Evolutionary conservation across 352 stramenopile genomes (phyloP).

Genomic region (Paralagenidium karlingii): DNA sequence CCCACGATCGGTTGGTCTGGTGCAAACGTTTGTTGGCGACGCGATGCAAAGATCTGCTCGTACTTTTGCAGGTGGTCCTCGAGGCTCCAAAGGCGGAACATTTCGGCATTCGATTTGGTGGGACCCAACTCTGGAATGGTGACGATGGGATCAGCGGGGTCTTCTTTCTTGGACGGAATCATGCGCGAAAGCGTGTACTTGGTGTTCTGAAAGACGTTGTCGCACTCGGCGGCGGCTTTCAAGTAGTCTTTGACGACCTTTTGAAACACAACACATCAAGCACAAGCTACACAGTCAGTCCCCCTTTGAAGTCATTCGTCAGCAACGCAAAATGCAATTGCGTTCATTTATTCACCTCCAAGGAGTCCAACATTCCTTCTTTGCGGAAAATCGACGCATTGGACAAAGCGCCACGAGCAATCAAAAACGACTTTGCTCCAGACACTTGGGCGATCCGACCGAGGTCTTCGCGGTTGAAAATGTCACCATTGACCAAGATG

Average conservation of each 20-base stretch:
- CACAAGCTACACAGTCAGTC: background rate
- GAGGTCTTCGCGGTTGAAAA: slow-evolving; percentile 69
- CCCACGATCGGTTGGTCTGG: background rate
- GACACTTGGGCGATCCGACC: slow-evolving; percentile 39
- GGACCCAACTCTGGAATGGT: slow-evolving; percentile 43
- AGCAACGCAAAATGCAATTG: background rate
- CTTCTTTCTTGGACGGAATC: slow-evolving; percentile 37
- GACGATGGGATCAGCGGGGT: slow-evolving; percentile 7
- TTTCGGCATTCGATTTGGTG: slow-evolving; percentile 47
- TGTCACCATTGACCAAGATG: slow-evolving; percentile 82
- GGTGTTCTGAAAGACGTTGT: slow-evolving; percentile 85
- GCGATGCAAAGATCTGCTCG: slow-evolving; percentile 37
- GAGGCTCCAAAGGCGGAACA: slow-evolving; percentile 64
- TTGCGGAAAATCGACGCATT: slow-evolving; percentile 78
- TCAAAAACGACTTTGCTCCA: slow-evolving; percentile 60
- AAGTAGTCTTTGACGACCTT: slow-evolving; percentile 58
- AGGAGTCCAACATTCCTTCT: slow-evolving; percentile 42
- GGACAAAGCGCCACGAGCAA: slow-evolving; percentile 64
- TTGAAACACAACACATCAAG: background rate
- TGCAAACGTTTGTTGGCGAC: slow-evolving; percentile 8
- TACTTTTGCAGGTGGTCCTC: slow-evolving; percentile 39
- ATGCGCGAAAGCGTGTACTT: slow-evolving; percentile 86
- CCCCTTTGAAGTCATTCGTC: background rate
- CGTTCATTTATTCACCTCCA: slow-evolving; percentile 16
- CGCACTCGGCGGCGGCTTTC: slow-evolving; percentile 53